phyloP scores from a whole-genome alignment of 352 stramenopile genomes.

The Sclerospora graminicola region DNA sequence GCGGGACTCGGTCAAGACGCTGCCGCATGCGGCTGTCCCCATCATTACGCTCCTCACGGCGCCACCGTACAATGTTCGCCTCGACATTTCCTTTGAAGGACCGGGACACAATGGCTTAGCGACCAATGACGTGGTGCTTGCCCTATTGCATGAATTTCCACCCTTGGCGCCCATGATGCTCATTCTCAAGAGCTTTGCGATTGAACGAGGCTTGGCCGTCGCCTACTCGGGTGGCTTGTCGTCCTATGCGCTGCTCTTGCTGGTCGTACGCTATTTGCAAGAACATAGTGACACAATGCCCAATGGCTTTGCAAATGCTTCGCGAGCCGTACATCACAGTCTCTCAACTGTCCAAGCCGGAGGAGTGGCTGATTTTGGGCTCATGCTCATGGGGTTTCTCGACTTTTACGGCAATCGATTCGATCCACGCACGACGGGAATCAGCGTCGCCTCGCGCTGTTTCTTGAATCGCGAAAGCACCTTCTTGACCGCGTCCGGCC shows the following conservation, averaged over 20 bases:
- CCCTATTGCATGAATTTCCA: conserved; percentile 89
- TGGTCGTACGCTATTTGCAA: conserved; percentile 91
- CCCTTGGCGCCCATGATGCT: conserved; percentile 92
- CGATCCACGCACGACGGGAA: conserved; percentile 84
- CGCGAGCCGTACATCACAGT: conserved; percentile 42
- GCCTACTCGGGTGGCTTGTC: conserved; percentile 95
- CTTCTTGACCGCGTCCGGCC: conserved; percentile 16
- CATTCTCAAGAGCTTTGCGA: conserved; percentile 92
- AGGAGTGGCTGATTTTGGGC: conserved; percentile 86
- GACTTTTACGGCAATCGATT: conserved; percentile 96
- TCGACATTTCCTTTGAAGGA: conserved; percentile 97
- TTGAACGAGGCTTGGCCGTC: conserved; percentile 89
- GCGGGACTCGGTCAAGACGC: conserved; percentile 92
- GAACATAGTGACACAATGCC: conserved; percentile 66
- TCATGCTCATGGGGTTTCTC: conserved; percentile 94
- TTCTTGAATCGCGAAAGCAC: conserved; percentile 75
- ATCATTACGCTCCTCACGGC: conserved; percentile 93
- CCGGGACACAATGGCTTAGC: conserved; percentile 93
- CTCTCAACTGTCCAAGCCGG: conserved; percentile 47
- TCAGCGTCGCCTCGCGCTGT: conserved; percentile 75
- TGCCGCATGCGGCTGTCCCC: conserved; percentile 93
- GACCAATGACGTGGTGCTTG: conserved; percentile 90
- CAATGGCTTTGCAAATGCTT: conserved; percentile 54
- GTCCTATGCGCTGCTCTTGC: conserved; percentile 92
- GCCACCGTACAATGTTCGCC: conserved; percentile 64